Evolutionary conservation across 2,329 filamentous ascomycete genomes (phyloP).

Genomic region (Colletotrichum neosansevieriae): DNA sequence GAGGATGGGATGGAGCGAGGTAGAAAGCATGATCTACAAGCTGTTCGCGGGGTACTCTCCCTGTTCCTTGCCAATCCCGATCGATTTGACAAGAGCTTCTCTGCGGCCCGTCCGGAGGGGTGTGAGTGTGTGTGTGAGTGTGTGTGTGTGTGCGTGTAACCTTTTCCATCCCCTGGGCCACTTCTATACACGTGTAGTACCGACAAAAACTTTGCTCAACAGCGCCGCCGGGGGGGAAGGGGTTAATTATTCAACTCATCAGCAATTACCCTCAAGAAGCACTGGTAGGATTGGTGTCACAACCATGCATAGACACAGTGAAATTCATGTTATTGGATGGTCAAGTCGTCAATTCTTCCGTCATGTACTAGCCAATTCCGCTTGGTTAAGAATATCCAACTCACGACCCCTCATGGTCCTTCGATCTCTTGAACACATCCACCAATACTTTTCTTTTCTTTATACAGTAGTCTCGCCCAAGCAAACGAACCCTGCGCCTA

Average conservation of each 20-base stretch:
- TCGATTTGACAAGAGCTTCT: conserved; percentile 4
- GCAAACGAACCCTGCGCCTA: neutral
- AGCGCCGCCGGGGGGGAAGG: too few species aligned
- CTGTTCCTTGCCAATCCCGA: neutral
- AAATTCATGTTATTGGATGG: neutral
- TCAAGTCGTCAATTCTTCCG: conserved; percentile 31
- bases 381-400: neutral
- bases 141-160: neutral
- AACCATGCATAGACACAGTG: neutral
- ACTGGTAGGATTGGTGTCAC: neutral
- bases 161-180: neutral
- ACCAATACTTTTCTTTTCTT: conserved; percentile 11
- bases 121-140: neutral
- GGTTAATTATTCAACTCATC: too few species aligned
- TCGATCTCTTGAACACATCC: conserved; percentile 3
- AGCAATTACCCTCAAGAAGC: too few species aligned
- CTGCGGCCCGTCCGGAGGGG: conserved; percentile 1
- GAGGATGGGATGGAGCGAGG: neutral
- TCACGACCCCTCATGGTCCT: neutral
- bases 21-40: conserved; percentile 2
- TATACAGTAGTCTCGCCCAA: conserved; percentile 13
- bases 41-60: neutral
- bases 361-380: neutral
- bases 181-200: neutral
- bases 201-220: too few species aligned